Percentiles rank a stretch among this genome's conserved stretches.
Evolutionary conservation across 2,329 filamentous ascomycete genomes (phyloP).

Genomic region (Paracoccidioides lutzii): DNA sequence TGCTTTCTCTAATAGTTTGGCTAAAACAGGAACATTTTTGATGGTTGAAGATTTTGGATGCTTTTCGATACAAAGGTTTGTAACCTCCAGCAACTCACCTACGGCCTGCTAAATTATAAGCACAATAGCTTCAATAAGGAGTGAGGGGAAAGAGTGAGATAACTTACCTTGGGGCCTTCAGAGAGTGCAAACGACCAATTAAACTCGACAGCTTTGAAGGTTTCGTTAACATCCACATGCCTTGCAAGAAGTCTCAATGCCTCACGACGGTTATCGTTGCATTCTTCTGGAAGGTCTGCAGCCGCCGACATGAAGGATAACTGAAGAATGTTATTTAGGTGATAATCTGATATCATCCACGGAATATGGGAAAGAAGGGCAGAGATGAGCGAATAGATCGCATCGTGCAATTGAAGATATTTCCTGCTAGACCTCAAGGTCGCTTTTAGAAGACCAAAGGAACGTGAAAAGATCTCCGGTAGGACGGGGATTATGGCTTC

Average conservation of each 20-base stretch:
- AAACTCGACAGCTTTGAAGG: constrained; percentile 58
- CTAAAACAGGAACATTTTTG: constrained; percentile 60
- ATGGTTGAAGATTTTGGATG: constrained; percentile 66
- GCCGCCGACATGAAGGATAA: constrained; percentile 61
- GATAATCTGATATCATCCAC: constrained; percentile 70
- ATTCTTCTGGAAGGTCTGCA: constrained; percentile 47
- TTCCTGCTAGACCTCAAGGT: constrained; percentile 44
- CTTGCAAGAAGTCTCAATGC: constrained; percentile 64
- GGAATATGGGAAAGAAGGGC: constrained; percentile 71
- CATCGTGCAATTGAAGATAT: constrained; percentile 60
- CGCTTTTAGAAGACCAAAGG: constrained; percentile 56
- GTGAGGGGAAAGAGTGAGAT: not conserved
- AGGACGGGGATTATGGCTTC: constrained; percentile 77
- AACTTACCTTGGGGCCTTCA: constrained; percentile 49
- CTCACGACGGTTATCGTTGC: constrained; percentile 51
- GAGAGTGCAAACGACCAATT: constrained; percentile 56
- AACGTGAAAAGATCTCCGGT: constrained; percentile 58
- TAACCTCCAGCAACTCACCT: constrained; percentile 54
- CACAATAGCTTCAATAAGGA: not conserved
- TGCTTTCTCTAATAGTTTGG: constrained; percentile 43
- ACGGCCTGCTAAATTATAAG: constrained; percentile 39
- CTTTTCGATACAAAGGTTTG: constrained; percentile 60
- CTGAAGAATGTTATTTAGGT: constrained; percentile 58
- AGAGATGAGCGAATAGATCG: constrained; percentile 66
- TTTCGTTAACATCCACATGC: constrained; percentile 62